Percentiles rank a stretch among this genome's conserved stretches.
Evolutionary conservation across 2,329 filamentous ascomycete genomes (phyloP).

Genomic region (Botrytis aclada): DNA sequence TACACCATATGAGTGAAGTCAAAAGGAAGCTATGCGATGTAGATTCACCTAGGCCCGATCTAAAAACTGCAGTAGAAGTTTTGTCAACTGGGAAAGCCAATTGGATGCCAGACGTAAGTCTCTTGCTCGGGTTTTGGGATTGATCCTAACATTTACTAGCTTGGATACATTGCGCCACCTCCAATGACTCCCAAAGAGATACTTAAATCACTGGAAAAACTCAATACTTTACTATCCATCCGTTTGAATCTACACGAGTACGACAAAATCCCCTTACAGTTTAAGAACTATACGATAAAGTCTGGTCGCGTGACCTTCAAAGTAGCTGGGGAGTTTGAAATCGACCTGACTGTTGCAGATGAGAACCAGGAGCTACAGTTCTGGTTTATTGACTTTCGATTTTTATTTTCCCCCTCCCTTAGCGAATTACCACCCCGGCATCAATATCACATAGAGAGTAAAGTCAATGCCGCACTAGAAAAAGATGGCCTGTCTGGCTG

Average conservation of each 20-base stretch:
- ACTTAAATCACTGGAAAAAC: slow-evolving; percentile 69
- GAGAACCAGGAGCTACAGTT: slow-evolving; percentile 82
- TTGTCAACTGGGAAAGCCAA: slow-evolving; percentile 73
- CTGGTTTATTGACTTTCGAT: slow-evolving; percentile 90
- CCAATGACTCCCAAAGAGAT: slow-evolving; percentile 69
- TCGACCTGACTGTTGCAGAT: slow-evolving; percentile 86
- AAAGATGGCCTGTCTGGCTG: slow-evolving; percentile 73
- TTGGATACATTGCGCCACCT: slow-evolving; percentile 74
- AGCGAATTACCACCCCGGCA: slow-evolving; percentile 59
- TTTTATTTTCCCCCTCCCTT: slow-evolving; percentile 71
- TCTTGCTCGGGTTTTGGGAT: not conserved
- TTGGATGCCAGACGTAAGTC: slow-evolving; percentile 73
- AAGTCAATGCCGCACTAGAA: slow-evolving; percentile 68
- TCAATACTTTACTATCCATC: slow-evolving; percentile 80
- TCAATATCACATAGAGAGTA: slow-evolving; percentile 63
- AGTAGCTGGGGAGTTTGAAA: slow-evolving; percentile 81
- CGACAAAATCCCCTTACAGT: slow-evolving; percentile 69
- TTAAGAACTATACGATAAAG: slow-evolving; percentile 73
- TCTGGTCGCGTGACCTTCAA: slow-evolving; percentile 89
- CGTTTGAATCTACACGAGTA: slow-evolving; percentile 82
- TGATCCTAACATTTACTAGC: slow-evolving; percentile 44
- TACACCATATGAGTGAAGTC: slow-evolving; percentile 65
- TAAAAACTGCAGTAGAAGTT: slow-evolving; percentile 83
- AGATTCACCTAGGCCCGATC: slow-evolving; percentile 82
- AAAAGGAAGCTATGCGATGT: slow-evolving; percentile 70